Percentiles rank a stretch among this genome's conserved stretches.
These are phyloP conservation scores for Tubosaeta sp. DNA, from an alignment of 768 basidiomycete genomes.

Conservation along the genomic window DNA sequence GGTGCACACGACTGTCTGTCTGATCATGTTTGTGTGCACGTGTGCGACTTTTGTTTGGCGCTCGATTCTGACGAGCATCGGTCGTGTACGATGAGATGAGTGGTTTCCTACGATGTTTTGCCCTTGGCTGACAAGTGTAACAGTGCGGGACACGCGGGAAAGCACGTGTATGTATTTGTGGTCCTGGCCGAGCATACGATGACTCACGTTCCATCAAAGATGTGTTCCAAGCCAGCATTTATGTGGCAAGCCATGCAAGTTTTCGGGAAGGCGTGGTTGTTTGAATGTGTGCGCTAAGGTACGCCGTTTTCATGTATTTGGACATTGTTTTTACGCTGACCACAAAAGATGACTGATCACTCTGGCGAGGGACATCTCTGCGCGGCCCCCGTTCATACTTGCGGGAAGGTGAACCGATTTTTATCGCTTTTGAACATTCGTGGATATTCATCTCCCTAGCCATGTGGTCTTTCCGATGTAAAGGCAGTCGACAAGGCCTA, in stretches of 20 bases:
- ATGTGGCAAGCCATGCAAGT: slow-evolving; percentile 49
- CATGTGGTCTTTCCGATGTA: slow-evolving; percentile 38
- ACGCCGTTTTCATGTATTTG: background rate
- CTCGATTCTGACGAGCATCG: slow-evolving; percentile 28
- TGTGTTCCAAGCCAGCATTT: slow-evolving; percentile 50
- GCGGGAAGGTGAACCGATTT: slow-evolving; percentile 41
- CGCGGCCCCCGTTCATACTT: slow-evolving; percentile 49
- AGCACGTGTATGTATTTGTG: slow-evolving; percentile 43
- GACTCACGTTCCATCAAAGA: slow-evolving; percentile 26
- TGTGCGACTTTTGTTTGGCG: slow-evolving; percentile 39
- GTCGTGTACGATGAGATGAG: slow-evolving; percentile 47
- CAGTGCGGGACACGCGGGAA: slow-evolving; percentile 57
- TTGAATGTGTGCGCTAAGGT: slow-evolving; percentile 51
- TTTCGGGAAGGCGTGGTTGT: slow-evolving; percentile 48
- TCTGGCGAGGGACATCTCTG: slow-evolving; percentile 48
- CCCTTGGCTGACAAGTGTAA: background rate
- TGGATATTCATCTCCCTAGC: slow-evolving; percentile 23
- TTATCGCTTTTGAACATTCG: too few relatives aligned
- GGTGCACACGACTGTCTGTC: slow-evolving; percentile 48
- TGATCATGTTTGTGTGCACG: slow-evolving; percentile 40
- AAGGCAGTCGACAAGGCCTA: slow-evolving; percentile 31
- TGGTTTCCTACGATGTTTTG: background rate
- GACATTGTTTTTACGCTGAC: background rate
- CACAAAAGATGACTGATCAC: slow-evolving; percentile 44
- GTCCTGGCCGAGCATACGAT: fast-evolving